Conservation (phyloP, 2,329 filamentous ascomycete species). For the Orbilia blumenaviensis region DNA sequence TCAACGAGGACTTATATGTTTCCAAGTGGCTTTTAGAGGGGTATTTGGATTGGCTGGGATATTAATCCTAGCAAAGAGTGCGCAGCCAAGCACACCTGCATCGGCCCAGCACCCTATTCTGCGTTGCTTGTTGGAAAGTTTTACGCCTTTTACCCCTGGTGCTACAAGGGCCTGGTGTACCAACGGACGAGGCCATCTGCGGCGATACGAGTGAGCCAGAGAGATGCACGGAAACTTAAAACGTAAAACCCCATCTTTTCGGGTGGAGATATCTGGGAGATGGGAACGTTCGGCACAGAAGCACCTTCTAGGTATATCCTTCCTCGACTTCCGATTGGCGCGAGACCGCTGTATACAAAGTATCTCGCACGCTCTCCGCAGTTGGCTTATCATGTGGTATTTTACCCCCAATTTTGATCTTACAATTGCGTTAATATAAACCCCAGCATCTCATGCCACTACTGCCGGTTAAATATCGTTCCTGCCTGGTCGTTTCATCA, state of each 20-base stretch:
- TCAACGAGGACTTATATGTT: background rate
- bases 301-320: slow-evolving; percentile 22
- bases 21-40: slow-evolving; percentile 17
- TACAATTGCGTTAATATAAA: slow-evolving; percentile 14
- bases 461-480: slow-evolving; percentile 48
- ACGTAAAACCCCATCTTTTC: slow-evolving; percentile 7
- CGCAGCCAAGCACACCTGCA: slow-evolving; percentile 39
- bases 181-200: slow-evolving; percentile 9
- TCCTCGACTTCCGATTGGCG: slow-evolving; percentile 49
- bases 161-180: slow-evolving; percentile 12
- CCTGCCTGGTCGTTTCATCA: slow-evolving; percentile 33
- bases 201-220: slow-evolving; percentile 21
- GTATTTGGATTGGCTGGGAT: slow-evolving; percentile 42
- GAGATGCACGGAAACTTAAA: slow-evolving; percentile 4
- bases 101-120: slow-evolving; percentile 4
- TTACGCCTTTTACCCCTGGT: background rate
- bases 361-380: background rate
- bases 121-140: slow-evolving; percentile 50
- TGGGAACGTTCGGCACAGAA: slow-evolving; percentile 26
- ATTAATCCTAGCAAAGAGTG: slow-evolving; percentile 25
- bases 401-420: slow-evolving; percentile 10
- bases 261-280: background rate
- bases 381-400: slow-evolving; percentile 4
- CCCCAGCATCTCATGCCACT: slow-evolving; percentile 40
- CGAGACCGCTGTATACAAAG: background rate